phyloP scores from a whole-genome alignment of 2,329 filamentous ascomycete genomes.

The Orbilia quercus region DNA sequence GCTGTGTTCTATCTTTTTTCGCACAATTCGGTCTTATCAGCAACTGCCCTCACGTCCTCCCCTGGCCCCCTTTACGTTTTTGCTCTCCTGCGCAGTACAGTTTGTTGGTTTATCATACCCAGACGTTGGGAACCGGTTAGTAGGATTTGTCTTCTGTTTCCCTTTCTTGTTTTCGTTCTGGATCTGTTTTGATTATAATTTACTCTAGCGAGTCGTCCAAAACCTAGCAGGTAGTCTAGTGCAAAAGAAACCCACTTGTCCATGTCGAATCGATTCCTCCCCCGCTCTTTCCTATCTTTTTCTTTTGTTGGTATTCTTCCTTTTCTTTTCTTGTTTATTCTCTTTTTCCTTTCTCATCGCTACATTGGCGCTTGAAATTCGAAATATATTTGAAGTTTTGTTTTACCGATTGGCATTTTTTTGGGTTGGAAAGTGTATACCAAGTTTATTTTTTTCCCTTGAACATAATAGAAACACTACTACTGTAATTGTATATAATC shows the following conservation, averaged over 20 bases:
- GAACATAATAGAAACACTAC: constrained; percentile 43
- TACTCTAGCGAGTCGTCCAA: constrained; percentile 15
- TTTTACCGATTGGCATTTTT: constrained; percentile 11
- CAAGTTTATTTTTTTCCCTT: constrained; percentile 29
- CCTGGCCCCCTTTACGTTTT: constrained; percentile 25
- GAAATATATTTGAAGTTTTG: neutral
- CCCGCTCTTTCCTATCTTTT: constrained; percentile 14
- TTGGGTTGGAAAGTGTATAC: constrained; percentile 25
- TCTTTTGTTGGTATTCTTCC: constrained; percentile 26
- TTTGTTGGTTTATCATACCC: constrained; percentile 36
- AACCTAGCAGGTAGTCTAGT: constrained; percentile 15
- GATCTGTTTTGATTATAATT: constrained; percentile 25
- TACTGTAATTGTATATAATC: constrained; percentile 50
- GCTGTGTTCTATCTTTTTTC: constrained; percentile 51
- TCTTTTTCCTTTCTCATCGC: constrained; percentile 6
- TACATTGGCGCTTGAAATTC: neutral
- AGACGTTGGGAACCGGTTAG: constrained; percentile 31
- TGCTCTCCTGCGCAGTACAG: constrained; percentile 4
- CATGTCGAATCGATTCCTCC: constrained; percentile 12
- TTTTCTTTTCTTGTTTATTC: constrained; percentile 18
- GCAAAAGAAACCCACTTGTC: constrained; percentile 9
- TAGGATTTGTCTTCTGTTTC: constrained; percentile 17
- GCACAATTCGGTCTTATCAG: constrained; percentile 48
- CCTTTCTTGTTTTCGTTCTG: neutral
- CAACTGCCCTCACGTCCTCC: constrained; percentile 41